Conservation (phyloP, 495 filamentous ascomycete genomes). For the Talaromyces stipitatus region DNA sequence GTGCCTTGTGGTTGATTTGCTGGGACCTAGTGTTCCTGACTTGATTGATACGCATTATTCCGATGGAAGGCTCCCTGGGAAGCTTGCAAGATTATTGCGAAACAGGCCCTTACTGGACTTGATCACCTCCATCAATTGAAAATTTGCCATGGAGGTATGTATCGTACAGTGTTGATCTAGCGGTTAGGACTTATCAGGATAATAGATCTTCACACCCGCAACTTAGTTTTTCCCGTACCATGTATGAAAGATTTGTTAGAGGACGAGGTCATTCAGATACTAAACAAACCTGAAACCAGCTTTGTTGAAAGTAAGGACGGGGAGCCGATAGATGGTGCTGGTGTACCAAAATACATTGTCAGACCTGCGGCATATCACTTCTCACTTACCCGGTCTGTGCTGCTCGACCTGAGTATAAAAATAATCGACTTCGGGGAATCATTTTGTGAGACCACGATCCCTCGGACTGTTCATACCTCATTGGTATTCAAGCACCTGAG, state of each 20-base stretch:
- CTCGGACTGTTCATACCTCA: slow-evolving; percentile 27
- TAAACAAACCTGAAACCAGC: slow-evolving; percentile 30
- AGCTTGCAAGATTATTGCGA: slow-evolving; percentile 35
- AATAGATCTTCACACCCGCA: slow-evolving; percentile 40
- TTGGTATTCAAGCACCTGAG: slow-evolving; percentile 31
- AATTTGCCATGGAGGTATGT: slow-evolving; percentile 35
- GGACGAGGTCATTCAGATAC: slow-evolving; percentile 21
- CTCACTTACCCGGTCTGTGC: no score
- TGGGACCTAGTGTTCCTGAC: slow-evolving; percentile 30
- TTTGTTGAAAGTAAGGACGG: slow-evolving; percentile 24
- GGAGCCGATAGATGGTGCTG: slow-evolving; percentile 16
- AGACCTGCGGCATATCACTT: slow-evolving; percentile 17
- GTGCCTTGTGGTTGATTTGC: slow-evolving; percentile 37
- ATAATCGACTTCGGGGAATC: slow-evolving; percentile 40
- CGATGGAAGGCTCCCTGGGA: slow-evolving; percentile 27
- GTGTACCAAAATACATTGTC: slow-evolving; percentile 31
- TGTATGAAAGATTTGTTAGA: slow-evolving; percentile 15
- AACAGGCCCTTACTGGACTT: slow-evolving; percentile 33
- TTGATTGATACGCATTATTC: slow-evolving; percentile 19
- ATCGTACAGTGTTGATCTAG: slow-evolving; percentile 7
- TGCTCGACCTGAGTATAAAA: slow-evolving; percentile 16
- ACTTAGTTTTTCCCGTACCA: slow-evolving; percentile 34
- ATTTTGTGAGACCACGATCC: slow-evolving; percentile 19
- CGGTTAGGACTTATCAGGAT: slow-evolving; percentile 10
- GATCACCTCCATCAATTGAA: slow-evolving; percentile 32